A percentile compares a stretch with the other conserved stretches of the same genome.
phyloP scores from a whole-genome alignment of 2,329 filamentous ascomycete species.

The Ascochyta lentis region DNA sequence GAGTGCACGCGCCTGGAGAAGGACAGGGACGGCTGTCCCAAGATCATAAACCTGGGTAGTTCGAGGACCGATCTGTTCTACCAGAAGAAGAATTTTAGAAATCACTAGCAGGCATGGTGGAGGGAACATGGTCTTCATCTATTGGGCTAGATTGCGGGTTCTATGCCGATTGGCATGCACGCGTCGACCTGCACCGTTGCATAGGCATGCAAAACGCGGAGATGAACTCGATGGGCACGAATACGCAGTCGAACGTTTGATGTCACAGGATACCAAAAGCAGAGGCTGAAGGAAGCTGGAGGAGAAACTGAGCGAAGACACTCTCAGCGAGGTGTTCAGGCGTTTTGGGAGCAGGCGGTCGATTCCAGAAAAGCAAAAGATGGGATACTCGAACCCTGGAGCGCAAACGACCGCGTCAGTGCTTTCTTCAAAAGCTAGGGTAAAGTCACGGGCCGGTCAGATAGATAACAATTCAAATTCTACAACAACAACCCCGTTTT shows the following conservation, averaged over 20 bases:
- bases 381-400: neutral
- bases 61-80: constrained; percentile 90
- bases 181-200: no score
- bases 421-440: no score
- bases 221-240: no score
- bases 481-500: neutral
- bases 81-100: constrained; percentile 75
- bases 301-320: neutral
- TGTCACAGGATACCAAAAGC: no score
- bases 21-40: constrained; percentile 95
- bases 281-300: no score
- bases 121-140: neutral
- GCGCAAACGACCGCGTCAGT: neutral
- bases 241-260: no score
- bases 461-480: neutral
- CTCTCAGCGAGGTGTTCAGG: neutral
- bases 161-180: neutral
- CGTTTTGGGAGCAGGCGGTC: neutral
- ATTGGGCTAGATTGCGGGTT: neutral
- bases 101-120: constrained; percentile 53
- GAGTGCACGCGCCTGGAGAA: constrained; percentile 97
- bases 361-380: neutral
- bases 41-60: constrained; percentile 98
- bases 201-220: no score
- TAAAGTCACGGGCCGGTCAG: neutral